phyloP scores from a whole-genome alignment of 2,329 filamentous ascomycete genomes.

The Beauveria sp. region DNA sequence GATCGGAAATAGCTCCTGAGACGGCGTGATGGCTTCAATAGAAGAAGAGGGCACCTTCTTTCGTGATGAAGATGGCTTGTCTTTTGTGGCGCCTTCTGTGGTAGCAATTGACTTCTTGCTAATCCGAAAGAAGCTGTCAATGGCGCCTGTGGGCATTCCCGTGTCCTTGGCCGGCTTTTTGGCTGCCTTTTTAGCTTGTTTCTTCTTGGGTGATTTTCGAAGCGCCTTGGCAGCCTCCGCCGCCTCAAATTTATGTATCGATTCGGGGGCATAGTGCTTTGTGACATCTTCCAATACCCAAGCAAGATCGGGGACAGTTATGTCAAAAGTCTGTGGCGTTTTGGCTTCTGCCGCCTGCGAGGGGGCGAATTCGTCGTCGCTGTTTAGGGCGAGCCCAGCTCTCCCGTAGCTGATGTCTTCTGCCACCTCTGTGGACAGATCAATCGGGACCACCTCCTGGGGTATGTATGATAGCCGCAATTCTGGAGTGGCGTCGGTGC shows the following conservation, averaged over 20 bases:
- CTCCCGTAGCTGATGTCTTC: constrained; percentile 44
- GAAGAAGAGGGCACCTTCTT: not conserved
- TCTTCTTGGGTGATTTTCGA: constrained; percentile 21
- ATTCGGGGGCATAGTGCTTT: constrained; percentile 18
- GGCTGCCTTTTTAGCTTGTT: constrained; percentile 13
- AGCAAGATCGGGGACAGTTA: constrained; percentile 48
- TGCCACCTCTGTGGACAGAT: constrained; percentile 65
- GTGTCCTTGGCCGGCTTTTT: not conserved
- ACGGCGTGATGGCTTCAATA: not conserved
- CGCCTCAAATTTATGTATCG: constrained; percentile 22
- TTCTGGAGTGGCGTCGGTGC: constrained; percentile 68
- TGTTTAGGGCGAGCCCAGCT: constrained; percentile 51
- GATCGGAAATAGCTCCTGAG: not conserved
- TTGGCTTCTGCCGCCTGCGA: constrained; percentile 19
- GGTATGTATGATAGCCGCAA: constrained; percentile 74
- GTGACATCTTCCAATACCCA: constrained; percentile 33
- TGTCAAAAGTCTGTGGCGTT: constrained; percentile 50
- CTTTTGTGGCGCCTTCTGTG: constrained; percentile 8
- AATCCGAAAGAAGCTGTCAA: constrained; percentile 34
- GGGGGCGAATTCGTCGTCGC: constrained; percentile 56
- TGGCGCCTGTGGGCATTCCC: constrained; percentile 19
- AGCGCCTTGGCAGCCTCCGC: constrained; percentile 16
- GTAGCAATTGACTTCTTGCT: constrained; percentile 25
- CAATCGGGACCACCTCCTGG: constrained; percentile 65
- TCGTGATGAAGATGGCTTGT: constrained; percentile 7